phyloP scores from a whole-genome alignment of 139 green algal genomes.

The Zygnema cylindricum region DNA sequence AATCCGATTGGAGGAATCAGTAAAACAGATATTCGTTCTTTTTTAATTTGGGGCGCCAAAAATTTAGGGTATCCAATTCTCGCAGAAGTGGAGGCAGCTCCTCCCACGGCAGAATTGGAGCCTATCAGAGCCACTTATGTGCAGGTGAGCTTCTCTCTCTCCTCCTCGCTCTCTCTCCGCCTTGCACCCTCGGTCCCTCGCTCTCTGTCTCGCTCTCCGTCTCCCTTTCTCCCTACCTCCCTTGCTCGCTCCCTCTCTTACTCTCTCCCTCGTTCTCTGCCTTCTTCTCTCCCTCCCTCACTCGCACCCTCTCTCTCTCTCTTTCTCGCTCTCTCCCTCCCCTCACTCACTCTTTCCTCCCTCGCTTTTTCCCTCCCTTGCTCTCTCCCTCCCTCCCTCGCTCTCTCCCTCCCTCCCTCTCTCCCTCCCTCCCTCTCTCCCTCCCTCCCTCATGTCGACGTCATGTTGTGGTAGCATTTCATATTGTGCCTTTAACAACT shows the following conservation, averaged over 20 bases:
- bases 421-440: neutral
- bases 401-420: no score
- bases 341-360: no score
- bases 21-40: constrained; percentile 78
- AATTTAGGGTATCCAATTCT: constrained; percentile 84
- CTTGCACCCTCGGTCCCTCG: no score
- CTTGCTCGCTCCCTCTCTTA: no score
- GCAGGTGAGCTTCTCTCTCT: constrained; percentile 39
- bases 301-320: no score
- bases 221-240: no score
- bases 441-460: neutral
- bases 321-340: no score
- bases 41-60: constrained; percentile 82
- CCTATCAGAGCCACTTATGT: constrained; percentile 71
- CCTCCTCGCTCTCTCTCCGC: neutral
- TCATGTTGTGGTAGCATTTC: neutral
- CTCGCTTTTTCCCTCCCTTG: no score
- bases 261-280: no score
- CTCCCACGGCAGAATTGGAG: constrained; percentile 94
- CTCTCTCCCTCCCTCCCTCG: no score
- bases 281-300: no score
- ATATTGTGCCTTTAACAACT: neutral
- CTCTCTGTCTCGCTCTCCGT: no score
- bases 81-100: constrained; percentile 78
- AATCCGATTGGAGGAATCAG: constrained; percentile 90